Base-by-base conservation (phyloP, 768 basidiomycete species). In the Mycena vitilis region DNA sequence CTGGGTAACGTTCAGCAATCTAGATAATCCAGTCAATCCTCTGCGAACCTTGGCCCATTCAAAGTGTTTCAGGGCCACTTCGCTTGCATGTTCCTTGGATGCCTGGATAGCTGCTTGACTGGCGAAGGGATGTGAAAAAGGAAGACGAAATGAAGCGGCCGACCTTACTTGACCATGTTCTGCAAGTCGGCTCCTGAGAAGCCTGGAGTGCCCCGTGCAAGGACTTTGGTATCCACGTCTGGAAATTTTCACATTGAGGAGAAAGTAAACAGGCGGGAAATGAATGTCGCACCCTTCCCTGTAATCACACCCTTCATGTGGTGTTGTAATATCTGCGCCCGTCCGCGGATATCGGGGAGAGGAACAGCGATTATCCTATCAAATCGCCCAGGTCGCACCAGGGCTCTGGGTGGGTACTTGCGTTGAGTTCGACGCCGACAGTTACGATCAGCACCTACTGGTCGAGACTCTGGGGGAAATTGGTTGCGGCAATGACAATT, bases 171-270 rank as follows among this genome's bases (percentile, higher is more conserved):
- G 74, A 98, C 92, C 87, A 99, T 89, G 77, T 99, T 99, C 78
- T 99, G 95, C 44, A 99, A 78, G 81, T 99, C 97, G 22, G 97
- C 97, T 47, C 98, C 98, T 56, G 95, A 96, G 82, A 99, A 98
- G 3, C 97, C 97, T 10, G 96, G 89, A 15, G 96, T 98, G 4
- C 95, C 97, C 70, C 97, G 89, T 47, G 98, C 98, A 72, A 99
- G 85, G 71, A 95, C 85, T 78, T 88, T 93, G 1, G 93, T 85
- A 75, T 99, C 96, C 57, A 95, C 92, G 74, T 91, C 94, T 89
- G 54, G 63, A 66, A 40, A 72, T 70, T 40, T 64, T 23, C 57
- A 63, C 68, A 73, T 65, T 57, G 25, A 52, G 42, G 57, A 64
- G 23, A 36, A 59, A 44, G 64, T 55, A 62, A 47, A 65, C 64